Conservation (phyloP, 1,284 basidiomycete species). For the Lentinula novae-zelandiae region DNA sequence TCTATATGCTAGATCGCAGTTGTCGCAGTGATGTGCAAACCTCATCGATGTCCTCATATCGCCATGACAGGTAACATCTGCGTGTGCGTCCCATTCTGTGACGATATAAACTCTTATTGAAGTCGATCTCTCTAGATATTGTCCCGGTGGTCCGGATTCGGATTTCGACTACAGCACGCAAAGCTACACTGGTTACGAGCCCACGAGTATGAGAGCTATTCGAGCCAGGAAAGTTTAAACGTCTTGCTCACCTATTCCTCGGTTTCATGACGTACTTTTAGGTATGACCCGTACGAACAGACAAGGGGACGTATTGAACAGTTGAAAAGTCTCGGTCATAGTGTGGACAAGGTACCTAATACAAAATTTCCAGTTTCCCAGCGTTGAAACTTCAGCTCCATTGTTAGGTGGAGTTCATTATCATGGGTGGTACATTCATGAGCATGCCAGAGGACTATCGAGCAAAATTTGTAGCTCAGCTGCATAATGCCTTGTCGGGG, state of each 20-base stretch:
- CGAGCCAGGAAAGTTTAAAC: slow-evolving; percentile 58
- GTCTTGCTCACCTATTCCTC: not conserved
- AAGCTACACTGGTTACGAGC: slow-evolving; percentile 96
- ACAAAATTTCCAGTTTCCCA: not conserved
- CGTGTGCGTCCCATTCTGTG: slow-evolving; percentile 57
- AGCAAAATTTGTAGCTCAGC: slow-evolving; percentile 89
- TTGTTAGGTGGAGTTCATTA: slow-evolving; percentile 89
- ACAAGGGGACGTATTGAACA: slow-evolving; percentile 94
- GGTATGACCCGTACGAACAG: slow-evolving; percentile 98
- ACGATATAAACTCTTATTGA: not conserved
- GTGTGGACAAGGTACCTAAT: slow-evolving; percentile 83
- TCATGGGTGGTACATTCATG: slow-evolving; percentile 99
- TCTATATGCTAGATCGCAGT: slow-evolving; percentile 78
- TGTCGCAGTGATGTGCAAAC: slow-evolving; percentile 99
- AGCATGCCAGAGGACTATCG: slow-evolving; percentile 97
- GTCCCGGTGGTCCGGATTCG: slow-evolving; percentile 97
- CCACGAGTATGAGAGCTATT: slow-evolving; percentile 98
- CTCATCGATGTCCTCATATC: slow-evolving; percentile 98
- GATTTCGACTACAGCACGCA: slow-evolving; percentile 99
- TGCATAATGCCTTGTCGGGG: slow-evolving; percentile 96
- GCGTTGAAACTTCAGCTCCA: not conserved
- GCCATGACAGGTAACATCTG: slow-evolving; percentile 99
- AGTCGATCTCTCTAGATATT: slow-evolving; percentile 63
- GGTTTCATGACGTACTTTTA: not conserved
- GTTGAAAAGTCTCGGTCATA: slow-evolving; percentile 91